These are phyloP conservation scores for Colletotrichum trifolii DNA, from an alignment of 2,329 filamentous ascomycete genomes.

Conservation along the genomic window DNA sequence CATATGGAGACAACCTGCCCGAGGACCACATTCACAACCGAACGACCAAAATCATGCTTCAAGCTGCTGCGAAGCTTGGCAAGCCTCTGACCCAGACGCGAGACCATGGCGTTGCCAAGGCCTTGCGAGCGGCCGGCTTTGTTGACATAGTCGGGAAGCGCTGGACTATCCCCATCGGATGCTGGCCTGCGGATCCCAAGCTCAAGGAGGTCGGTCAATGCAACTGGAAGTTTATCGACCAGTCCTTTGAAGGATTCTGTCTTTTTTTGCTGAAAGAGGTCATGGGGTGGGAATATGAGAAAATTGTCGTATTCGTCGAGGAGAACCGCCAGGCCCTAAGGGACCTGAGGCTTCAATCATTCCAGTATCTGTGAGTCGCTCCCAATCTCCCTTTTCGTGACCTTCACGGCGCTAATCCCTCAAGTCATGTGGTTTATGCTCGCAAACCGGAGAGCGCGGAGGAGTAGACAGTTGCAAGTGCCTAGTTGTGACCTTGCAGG, in stretches of 20 bases:
- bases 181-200: slow-evolving; percentile 34
- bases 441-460: slow-evolving; percentile 2
- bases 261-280: slow-evolving; percentile 43
- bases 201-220: slow-evolving; percentile 35
- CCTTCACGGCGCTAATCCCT: background rate
- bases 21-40: slow-evolving; percentile 3
- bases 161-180: slow-evolving; percentile 36
- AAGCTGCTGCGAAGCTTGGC: background rate
- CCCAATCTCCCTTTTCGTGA: background rate
- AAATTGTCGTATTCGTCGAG: slow-evolving; percentile 38
- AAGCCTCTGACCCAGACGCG: background rate
- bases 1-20: background rate
- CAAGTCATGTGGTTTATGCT: slow-evolving; percentile 21
- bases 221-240: slow-evolving; percentile 40
- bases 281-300: slow-evolving; percentile 43
- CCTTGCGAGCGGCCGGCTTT: slow-evolving; percentile 37
- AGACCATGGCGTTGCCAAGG: background rate
- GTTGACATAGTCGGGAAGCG: slow-evolving; percentile 31
- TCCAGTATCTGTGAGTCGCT: background rate
- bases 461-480: too few relatives aligned
- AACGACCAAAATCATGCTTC: background rate
- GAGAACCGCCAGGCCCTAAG: slow-evolving; percentile 36
- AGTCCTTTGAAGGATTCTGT: slow-evolving; percentile 44
- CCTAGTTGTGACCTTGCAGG: too few relatives aligned
- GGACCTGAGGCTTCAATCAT: background rate